Percentiles rank a stretch among this genome's conserved stretches.
Conservation (phyloP, 2,329 filamentous ascomycete species). For the Xylariaceae sp. region DNA sequence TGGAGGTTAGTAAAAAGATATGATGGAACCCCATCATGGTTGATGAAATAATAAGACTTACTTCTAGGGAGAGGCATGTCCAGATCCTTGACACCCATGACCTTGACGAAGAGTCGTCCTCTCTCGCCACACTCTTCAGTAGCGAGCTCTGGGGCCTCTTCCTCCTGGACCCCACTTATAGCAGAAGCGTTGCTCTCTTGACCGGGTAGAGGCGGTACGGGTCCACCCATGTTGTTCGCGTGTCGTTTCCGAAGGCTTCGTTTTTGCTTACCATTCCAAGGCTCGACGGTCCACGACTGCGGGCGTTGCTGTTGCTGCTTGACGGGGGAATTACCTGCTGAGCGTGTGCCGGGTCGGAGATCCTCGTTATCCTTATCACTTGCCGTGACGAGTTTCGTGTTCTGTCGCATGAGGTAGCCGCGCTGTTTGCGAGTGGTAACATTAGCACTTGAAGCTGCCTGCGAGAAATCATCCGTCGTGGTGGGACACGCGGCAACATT, state of each 20-base stretch:
- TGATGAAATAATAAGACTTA: conserved; percentile 43
- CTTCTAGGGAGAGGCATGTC: conserved; percentile 86
- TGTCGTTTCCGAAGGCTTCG: conserved; percentile 58
- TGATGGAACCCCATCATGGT: neutral
- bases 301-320: conserved; percentile 70
- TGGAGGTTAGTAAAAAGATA: conserved; percentile 17
- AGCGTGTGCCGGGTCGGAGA: conserved; percentile 47
- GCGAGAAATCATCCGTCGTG: conserved; percentile 18
- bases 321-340: conserved; percentile 62
- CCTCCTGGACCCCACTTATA: conserved; percentile 63
- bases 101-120: conserved; percentile 92
- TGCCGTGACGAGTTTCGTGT: conserved; percentile 94
- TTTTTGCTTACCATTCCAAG: conserved; percentile 81
- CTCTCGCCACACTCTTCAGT: conserved; percentile 78
- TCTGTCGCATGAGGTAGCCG: conserved; percentile 97
- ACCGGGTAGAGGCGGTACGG: conserved; percentile 78
- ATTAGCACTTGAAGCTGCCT: conserved; percentile 54
- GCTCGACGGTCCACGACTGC: conserved; percentile 93
- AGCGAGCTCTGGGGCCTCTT: conserved; percentile 53
- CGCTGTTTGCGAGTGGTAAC: conserved; percentile 65
- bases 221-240: conserved; percentile 45
- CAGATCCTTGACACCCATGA: conserved; percentile 95
- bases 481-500: conserved; percentile 21
- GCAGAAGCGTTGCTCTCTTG: conserved; percentile 73
- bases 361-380: conserved; percentile 66